These are phyloP conservation scores for Sporothrix brunneoviolacea DNA, from an alignment of 2,329 filamentous ascomycete genomes.

Conservation along the genomic window DNA sequence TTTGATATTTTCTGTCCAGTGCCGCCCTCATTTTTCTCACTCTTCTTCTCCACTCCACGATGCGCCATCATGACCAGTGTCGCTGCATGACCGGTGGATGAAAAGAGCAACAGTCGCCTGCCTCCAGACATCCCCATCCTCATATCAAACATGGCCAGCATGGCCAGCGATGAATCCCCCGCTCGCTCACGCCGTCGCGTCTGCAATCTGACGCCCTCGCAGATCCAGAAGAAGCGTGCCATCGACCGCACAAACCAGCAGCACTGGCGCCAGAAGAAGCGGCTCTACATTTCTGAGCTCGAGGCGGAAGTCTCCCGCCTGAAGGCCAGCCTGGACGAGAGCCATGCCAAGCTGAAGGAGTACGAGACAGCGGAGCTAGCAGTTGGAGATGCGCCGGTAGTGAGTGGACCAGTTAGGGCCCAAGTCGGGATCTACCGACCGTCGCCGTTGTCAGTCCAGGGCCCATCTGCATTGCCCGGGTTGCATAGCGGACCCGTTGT, in stretches of 20 bases:
- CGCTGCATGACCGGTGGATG: slow-evolving; percentile 2
- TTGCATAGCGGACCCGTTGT: background rate
- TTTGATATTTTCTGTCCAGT: background rate
- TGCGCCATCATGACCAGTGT: slow-evolving; percentile 4
- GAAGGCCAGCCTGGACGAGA: slow-evolving; percentile 2
- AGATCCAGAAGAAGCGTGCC: slow-evolving; percentile 61
- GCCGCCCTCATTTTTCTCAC: background rate
- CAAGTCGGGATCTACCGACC: too few relatives aligned
- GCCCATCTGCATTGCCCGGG: too few relatives aligned
- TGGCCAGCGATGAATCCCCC: background rate
- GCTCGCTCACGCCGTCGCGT: slow-evolving; percentile 7
- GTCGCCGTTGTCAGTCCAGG: background rate
- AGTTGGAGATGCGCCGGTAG: too few relatives aligned
- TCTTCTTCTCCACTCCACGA: background rate
- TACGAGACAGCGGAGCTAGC: too few relatives aligned
- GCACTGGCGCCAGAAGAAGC: slow-evolving; percentile 11
- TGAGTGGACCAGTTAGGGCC: too few relatives aligned
- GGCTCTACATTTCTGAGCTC: slow-evolving; percentile 5
- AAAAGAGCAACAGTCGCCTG: background rate
- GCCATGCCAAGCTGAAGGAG: background rate
- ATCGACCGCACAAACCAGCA: slow-evolving; percentile 23
- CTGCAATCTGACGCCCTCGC: slow-evolving; percentile 61
- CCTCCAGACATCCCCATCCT: too few relatives aligned
- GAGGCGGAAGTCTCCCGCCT: slow-evolving; percentile 9
- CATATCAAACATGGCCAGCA: too few relatives aligned